A percentile compares a stretch with the other conserved stretches of the same genome.
These are phyloP conservation scores for Geranium incanum DNA, from an alignment of 441 rosid genomes.

Conservation along the genomic window DNA sequence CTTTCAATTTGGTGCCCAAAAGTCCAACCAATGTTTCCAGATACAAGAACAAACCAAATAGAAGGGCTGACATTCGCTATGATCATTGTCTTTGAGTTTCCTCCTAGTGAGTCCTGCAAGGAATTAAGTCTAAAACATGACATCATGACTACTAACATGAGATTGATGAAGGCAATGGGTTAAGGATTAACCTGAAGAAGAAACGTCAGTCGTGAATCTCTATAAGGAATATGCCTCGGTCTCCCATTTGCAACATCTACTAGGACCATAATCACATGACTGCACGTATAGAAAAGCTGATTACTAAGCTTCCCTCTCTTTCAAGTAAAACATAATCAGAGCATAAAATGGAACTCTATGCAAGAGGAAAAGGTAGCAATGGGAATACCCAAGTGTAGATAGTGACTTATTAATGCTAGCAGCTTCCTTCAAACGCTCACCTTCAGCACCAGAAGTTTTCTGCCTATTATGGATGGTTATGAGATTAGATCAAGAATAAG, in stretches of 20 bases:
- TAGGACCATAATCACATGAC: slow-evolving; percentile 97
- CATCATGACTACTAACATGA: slow-evolving; percentile 7
- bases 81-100: slow-evolving; percentile 97
- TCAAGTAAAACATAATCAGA: neutral
- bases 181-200: slow-evolving; percentile 75
- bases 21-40: slow-evolving; percentile 13
- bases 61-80: slow-evolving; percentile 99
- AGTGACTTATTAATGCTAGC: slow-evolving; percentile 88
- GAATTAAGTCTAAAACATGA: slow-evolving; percentile 19
- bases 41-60: slow-evolving; percentile 48
- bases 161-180: slow-evolving; percentile 15
- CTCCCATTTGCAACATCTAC: slow-evolving; percentile 89
- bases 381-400: slow-evolving; percentile 79
- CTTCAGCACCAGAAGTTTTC: slow-evolving; percentile 96
- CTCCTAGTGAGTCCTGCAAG: slow-evolving; percentile 93
- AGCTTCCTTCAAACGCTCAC: slow-evolving; percentile 95
- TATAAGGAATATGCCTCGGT: slow-evolving; percentile 78
- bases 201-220: slow-evolving; percentile 95
- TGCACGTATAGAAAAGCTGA: slow-evolving; percentile 31
- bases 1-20: slow-evolving; percentile 10
- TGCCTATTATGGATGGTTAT: slow-evolving; percentile 47
- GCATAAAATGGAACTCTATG: neutral
- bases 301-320: slow-evolving; percentile 1
- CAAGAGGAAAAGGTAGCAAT: neutral
- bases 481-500: slow-evolving; percentile 14